Base-by-base conservation (phyloP, 2,329 filamentous ascomycete species). In the Alternaria burnsii region DNA sequence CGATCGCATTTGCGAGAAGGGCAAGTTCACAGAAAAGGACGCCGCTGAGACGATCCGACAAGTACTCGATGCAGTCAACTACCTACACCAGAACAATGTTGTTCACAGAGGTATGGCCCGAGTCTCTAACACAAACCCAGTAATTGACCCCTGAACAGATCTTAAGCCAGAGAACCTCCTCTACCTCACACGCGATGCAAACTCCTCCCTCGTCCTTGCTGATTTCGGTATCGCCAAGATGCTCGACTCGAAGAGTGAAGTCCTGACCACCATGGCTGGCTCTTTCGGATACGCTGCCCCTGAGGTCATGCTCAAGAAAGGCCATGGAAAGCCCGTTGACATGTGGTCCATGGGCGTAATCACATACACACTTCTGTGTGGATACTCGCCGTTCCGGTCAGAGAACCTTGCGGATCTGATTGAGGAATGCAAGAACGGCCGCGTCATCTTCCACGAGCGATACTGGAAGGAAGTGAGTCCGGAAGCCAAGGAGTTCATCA, bases 281-380 rank as follows among this genome's bases (percentile, higher is more conserved):
- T 98, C 95, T 0, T 98, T 99, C 76, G 95, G 95, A 55, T 99
- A 99, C 75, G 95, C 95, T 20, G 95, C 95, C 2, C 95, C 95
- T 9, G 95, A 99, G 79, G 94, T 99, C 61, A 99, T 99, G 95
- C 85, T 97, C 67, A 97, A 97, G 85, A 89, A 92, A 76, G 95
- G 95, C 20, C 96, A 99, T 78, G 95, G 95, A 77, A 99, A 98
- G 81, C 93, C 95, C 5, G 95, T 98, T 34, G 95, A 99, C 77
- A 97, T 99, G 92, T 99, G 95, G 95, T 98, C 95, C 3, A 87
- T 99, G 81, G 95, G 95, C 64, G 95, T 99, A 74, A 99, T 99
- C 74, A 98, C 95, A 42, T 99, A 99, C 82, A 99, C 95, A 16
- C 86, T 99, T 28, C 91, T 99, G 52, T 99, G 96, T 78, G 95